Evolutionary conservation across 1,284 basidiomycete species (phyloP).

Genomic region (Irpex sp.): DNA sequence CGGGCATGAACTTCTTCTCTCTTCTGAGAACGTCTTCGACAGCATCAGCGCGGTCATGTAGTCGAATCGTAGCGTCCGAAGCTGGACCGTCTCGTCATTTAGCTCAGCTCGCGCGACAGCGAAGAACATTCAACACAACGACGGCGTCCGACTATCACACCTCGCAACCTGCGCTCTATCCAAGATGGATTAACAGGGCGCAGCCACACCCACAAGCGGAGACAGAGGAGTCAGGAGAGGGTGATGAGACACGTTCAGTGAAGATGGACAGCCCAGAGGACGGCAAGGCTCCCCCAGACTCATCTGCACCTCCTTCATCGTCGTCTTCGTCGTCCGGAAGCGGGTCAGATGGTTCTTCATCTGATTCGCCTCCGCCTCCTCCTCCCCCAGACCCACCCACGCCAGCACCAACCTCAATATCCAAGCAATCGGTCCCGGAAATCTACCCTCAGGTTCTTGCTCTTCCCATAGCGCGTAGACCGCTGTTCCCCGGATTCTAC

Average conservation of each 20-base stretch:
- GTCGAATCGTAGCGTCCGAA: slow-evolving; percentile 17
- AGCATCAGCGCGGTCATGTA: slow-evolving; percentile 25
- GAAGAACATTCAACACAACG: slow-evolving; percentile 28
- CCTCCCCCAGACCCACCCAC: slow-evolving; percentile 33
- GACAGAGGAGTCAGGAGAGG: slow-evolving; percentile 13
- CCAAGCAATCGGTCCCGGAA: slow-evolving; percentile 83
- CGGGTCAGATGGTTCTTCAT: slow-evolving; percentile 22
- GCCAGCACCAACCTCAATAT: slow-evolving; percentile 54
- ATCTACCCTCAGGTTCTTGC: slow-evolving; percentile 94
- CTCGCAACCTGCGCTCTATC: slow-evolving; percentile 20
- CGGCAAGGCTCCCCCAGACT: slow-evolving; percentile 23
- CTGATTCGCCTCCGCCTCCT: slow-evolving; percentile 23
- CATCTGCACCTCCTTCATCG: slow-evolving; percentile 26
- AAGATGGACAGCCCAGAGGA: slow-evolving; percentile 24
- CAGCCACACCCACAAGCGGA: slow-evolving; percentile 13
- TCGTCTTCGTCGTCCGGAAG: slow-evolving; percentile 28
- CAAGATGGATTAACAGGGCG: slow-evolving; percentile 28
- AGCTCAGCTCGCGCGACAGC: slow-evolving; percentile 15
- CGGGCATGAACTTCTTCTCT: slow-evolving; percentile 28
- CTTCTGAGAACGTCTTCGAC: slow-evolving; percentile 20
- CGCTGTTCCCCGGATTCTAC: slow-evolving; percentile 97
- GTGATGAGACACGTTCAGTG: slow-evolving; percentile 9
- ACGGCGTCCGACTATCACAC: slow-evolving; percentile 27
- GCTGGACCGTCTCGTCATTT: slow-evolving; percentile 22
- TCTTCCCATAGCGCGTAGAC: slow-evolving; percentile 92